phyloP scores from a whole-genome alignment of 345 rosid genomes.

The Hibiscus tridactylites region DNA sequence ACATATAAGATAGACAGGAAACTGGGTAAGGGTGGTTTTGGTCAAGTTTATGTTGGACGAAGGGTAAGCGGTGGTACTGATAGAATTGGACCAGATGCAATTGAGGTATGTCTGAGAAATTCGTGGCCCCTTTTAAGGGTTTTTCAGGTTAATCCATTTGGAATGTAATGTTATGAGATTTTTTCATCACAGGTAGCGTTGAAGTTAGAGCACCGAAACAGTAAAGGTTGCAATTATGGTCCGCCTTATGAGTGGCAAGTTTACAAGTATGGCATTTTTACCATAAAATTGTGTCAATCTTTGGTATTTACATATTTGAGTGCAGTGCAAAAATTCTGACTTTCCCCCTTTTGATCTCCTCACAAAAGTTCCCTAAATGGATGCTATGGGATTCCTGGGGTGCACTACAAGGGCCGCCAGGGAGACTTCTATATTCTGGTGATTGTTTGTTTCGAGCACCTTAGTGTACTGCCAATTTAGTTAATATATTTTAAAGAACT shows the following conservation, averaged over 20 bases:
- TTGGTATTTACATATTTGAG: neutral
- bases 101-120: constrained; percentile 43
- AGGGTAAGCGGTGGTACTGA: constrained; percentile 60
- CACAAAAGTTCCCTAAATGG: constrained; percentile 48
- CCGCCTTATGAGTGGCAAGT: constrained; percentile 99
- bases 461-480: neutral
- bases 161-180: neutral
- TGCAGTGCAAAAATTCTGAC: neutral
- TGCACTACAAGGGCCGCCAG: constrained; percentile 86
- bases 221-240: constrained; percentile 95
- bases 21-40: constrained; percentile 98
- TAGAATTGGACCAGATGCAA: constrained; percentile 69
- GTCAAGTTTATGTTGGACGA: constrained; percentile 95
- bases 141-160: constrained; percentile 3
- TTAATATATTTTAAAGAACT: neutral
- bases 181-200: constrained; percentile 69
- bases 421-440: constrained; percentile 97
- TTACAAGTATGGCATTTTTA: constrained; percentile 44
- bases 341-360: neutral
- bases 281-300: neutral
- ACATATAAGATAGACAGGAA: constrained; percentile 72
- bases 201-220: constrained; percentile 86
- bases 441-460: constrained; percentile 17
- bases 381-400: constrained; percentile 83
- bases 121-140: neutral